phyloP scores from a whole-genome alignment of 2,329 filamentous ascomycete species.

The Neophaeococcomyces aloes region DNA sequence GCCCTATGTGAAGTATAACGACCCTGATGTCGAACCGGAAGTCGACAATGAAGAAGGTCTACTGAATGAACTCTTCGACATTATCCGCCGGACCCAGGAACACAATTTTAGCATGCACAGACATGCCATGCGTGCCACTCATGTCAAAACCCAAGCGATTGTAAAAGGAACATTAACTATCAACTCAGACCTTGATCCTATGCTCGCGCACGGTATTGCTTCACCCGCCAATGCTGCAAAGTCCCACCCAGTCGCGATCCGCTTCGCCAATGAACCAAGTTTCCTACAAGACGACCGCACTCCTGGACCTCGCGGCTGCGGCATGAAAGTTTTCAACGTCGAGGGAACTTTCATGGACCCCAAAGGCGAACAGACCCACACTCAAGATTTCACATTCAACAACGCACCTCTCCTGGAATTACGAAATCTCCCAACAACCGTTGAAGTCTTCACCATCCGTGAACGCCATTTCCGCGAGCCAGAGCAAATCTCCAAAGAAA shows the following conservation, averaged over 20 bases:
- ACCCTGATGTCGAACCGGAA: neutral
- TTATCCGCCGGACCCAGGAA: neutral
- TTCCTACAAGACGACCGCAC: slow-evolving; percentile 26
- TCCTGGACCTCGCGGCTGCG: slow-evolving; percentile 38
- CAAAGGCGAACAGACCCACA: slow-evolving; percentile 26
- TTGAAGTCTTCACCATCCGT: slow-evolving; percentile 34
- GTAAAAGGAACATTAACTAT: slow-evolving; percentile 40
- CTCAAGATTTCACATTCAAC: slow-evolving; percentile 41
- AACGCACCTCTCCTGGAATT: slow-evolving; percentile 39
- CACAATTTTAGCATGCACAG: slow-evolving; percentile 2
- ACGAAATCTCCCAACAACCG: slow-evolving; percentile 35
- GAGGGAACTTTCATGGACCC: slow-evolving; percentile 32
- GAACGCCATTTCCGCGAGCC: slow-evolving; percentile 30
- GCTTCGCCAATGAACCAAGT: slow-evolving; percentile 4
- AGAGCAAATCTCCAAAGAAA: slow-evolving; percentile 32
- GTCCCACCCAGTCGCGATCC: neutral
- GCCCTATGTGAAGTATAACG: neutral
- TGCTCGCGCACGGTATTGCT: slow-evolving; percentile 32
- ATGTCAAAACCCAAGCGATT: slow-evolving; percentile 39
- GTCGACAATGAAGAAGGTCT: neutral
- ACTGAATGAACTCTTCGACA: neutral
- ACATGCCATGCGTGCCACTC: slow-evolving; percentile 24
- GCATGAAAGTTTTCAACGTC: slow-evolving; percentile 43
- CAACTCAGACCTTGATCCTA: slow-evolving; percentile 31
- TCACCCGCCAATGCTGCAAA: neutral